Evolutionary conservation across 192 early-diverging fungal genomes (phyloP).

Genomic region (Coemansia sp.): DNA sequence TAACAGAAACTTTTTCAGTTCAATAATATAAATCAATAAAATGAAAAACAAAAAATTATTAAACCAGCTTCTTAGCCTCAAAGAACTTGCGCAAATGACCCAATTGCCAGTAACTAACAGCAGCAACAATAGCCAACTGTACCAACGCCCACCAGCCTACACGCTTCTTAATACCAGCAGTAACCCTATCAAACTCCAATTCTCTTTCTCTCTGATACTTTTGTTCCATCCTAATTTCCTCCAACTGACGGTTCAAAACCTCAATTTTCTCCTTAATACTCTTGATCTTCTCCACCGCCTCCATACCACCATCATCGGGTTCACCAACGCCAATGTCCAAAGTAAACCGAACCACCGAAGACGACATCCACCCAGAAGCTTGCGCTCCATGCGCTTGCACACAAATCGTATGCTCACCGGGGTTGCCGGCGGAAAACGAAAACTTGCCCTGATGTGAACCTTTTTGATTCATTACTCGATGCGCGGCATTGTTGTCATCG

Average conservation of each 20-base stretch:
- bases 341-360: slow-evolving; percentile 50
- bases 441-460: slow-evolving; percentile 75
- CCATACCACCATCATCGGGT: slow-evolving; percentile 54
- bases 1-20: too few species aligned
- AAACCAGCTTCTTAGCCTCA: slow-evolving; percentile 88
- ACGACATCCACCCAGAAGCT: slow-evolving; percentile 68
- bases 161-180: slow-evolving; percentile 79
- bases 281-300: slow-evolving; percentile 53
- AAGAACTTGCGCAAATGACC: slow-evolving; percentile 84
- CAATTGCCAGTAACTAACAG: slow-evolving; percentile 85
- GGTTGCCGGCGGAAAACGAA: slow-evolving; percentile 84
- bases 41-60: slow-evolving; percentile 15
- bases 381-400: slow-evolving; percentile 63
- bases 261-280: slow-evolving; percentile 71
- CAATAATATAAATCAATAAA: neutral
- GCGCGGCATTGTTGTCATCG: slow-evolving; percentile 57
- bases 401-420: slow-evolving; percentile 92
- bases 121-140: slow-evolving; percentile 77
- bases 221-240: slow-evolving; percentile 85
- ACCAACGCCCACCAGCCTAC: slow-evolving; percentile 86
- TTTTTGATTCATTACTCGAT: slow-evolving; percentile 75
- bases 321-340: slow-evolving; percentile 73
- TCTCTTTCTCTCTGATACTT: slow-evolving; percentile 88
- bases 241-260: slow-evolving; percentile 79
- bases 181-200: slow-evolving; percentile 84